Conservation (phyloP, 2,329 filamentous ascomycete genomes). For the Blastomyces silverae region DNA sequence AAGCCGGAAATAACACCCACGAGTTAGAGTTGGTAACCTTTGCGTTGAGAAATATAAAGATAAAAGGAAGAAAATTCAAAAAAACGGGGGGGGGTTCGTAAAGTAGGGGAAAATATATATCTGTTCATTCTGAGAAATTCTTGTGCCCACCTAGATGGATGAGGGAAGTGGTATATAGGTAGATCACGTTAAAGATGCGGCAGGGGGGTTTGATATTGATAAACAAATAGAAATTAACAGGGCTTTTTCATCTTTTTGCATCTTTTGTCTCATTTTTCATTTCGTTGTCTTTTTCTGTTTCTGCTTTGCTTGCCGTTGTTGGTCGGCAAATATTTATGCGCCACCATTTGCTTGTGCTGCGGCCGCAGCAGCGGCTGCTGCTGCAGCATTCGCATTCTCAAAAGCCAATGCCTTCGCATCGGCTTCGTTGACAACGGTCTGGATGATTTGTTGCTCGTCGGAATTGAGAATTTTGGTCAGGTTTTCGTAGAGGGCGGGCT, state of each 20-base stretch:
- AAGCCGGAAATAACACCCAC: background rate
- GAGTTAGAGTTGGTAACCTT: background rate
- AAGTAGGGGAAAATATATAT: background rate
- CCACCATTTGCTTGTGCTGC: constrained; percentile 23
- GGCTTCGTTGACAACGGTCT: constrained; percentile 68
- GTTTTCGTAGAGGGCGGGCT: constrained; percentile 78
- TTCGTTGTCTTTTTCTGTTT: background rate
- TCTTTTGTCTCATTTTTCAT: constrained; percentile 1
- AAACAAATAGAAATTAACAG: constrained; percentile 4
- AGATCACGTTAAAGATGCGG: background rate
- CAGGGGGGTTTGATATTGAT: background rate
- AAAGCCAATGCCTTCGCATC: constrained; percentile 47
- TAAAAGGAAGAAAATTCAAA: background rate
- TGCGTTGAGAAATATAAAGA: background rate
- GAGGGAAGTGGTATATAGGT: background rate
- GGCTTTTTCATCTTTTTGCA: background rate
- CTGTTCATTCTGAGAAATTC: constrained; percentile 1
- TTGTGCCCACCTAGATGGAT: background rate
- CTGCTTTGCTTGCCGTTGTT: background rate
- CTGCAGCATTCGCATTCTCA: constrained; percentile 31
- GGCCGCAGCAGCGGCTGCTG: constrained; percentile 33
- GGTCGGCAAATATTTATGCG: background rate
- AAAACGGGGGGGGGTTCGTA: too few species aligned
- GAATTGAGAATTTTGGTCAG: constrained; percentile 70
- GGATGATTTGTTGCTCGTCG: constrained; percentile 75